These are phyloP conservation scores for Panus rudis DNA, from an alignment of 768 basidiomycete genomes.

Conservation along the genomic window DNA sequence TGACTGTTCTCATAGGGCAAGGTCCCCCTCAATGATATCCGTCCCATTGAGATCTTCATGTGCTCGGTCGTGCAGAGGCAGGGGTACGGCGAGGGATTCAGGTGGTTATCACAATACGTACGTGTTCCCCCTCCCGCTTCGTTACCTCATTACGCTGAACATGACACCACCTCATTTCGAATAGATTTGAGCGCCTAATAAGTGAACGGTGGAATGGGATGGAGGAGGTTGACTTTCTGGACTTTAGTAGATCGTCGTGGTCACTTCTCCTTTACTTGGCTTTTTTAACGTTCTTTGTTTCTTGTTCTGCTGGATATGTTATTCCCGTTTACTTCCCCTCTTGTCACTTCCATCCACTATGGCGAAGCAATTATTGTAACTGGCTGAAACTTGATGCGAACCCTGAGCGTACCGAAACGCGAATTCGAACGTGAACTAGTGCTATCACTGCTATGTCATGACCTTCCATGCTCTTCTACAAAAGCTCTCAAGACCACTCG, in stretches of 20 bases:
- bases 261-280: no score
- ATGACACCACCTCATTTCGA: slow-evolving; percentile 2
- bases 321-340: no score
- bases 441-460: slow-evolving; percentile 1
- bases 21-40: slow-evolving; percentile 91
- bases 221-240: no score
- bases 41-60: slow-evolving; percentile 99
- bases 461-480: slow-evolving; percentile 1
- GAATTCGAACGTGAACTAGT: neutral
- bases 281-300: no score
- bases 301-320: neutral
- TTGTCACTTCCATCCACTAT: no score
- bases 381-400: no score
- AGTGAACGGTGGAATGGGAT: no score
- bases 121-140: slow-evolving; percentile 20
- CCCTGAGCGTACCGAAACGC: no score
- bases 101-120: slow-evolving; percentile 97
- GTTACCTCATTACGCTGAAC: neutral
- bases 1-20: slow-evolving; percentile 62
- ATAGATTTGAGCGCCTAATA: slow-evolving; percentile 25
- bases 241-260: no score
- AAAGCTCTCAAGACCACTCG: slow-evolving; percentile 9
- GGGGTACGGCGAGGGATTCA: slow-evolving; percentile 98
- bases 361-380: no score
- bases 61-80: slow-evolving; percentile 99